A percentile compares a stretch with the other conserved stretches of the same genome.
phyloP scores from a whole-genome alignment of 306 rosid genomes.

The Mimosa bimucronata region DNA sequence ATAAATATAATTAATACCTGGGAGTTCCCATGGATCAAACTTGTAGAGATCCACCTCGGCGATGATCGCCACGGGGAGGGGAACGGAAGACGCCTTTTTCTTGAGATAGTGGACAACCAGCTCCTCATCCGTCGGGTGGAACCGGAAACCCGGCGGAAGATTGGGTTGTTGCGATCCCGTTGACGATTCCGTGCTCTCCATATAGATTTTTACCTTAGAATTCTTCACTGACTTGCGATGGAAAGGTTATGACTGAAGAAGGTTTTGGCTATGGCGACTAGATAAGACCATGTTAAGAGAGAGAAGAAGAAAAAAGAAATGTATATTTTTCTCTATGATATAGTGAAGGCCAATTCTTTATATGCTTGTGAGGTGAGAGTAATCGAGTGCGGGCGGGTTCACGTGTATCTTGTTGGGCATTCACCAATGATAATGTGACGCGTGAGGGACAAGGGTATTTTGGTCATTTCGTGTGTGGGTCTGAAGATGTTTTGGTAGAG shows the following conservation, averaged over 20 bases:
- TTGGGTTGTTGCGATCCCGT: constrained; percentile 56
- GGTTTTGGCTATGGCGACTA: constrained; percentile 9
- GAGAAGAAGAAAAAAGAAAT: not conserved
- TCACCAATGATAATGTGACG: not conserved
- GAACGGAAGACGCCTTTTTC: constrained; percentile 57
- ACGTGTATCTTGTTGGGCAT: too few relatives aligned
- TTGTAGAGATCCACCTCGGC: constrained; percentile 80
- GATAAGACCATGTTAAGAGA: constrained; percentile 18
- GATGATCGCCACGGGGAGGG: constrained; percentile 71
- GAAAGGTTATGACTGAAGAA: not conserved
- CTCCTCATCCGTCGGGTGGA: constrained; percentile 86
- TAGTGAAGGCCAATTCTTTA: constrained; percentile 28
- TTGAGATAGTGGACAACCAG: constrained; percentile 80
- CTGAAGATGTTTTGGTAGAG: too few relatives aligned
- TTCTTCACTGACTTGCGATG: constrained; percentile 8
- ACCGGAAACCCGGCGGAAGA: constrained; percentile 80
- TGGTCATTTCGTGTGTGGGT: not conserved
- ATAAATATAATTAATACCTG: constrained; percentile 57
- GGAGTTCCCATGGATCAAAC: constrained; percentile 90
- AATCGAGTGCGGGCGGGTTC: not conserved
- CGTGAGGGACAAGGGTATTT: not conserved
- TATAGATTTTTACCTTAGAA: not conserved
- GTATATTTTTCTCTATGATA: not conserved
- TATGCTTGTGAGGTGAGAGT: not conserved
- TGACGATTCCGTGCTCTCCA: constrained; percentile 78